Evolutionary conservation across 2,329 filamentous ascomycete genomes (phyloP), one percentile per base, ranked within the genome.

Genomic region (Arthrobotrys sphaeroides): DNA sequence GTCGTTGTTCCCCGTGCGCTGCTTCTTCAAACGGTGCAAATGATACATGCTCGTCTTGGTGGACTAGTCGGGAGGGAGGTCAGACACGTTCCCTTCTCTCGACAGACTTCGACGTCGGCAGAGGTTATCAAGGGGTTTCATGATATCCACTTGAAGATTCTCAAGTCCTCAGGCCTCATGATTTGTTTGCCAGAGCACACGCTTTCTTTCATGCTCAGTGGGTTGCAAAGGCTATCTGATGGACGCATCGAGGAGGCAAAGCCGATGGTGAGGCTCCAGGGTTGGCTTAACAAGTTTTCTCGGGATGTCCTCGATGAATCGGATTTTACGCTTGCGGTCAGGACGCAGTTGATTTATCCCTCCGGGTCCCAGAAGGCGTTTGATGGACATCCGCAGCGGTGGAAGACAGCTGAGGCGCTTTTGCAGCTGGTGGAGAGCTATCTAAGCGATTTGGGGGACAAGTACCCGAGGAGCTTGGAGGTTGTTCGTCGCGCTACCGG

Each of bases 231-330:
- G 1, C 79, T 90, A 0, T 84, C 85, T 0, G 86, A 89, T 51
- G 80, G 81, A 0, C 81, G 84, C 1, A 64, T 83, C 0, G 61
- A 80, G 0, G 81, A 85, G 33, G 85, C 86, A 0, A 79, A 77
- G 0, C 78, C 77, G 0, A 87, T 91, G 84, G 82, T 89, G 1
- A 40, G 81, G 0, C 83, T 84, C 0, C 87, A 90, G 26, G 70
- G 80, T 0, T 87, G 85, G 83, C 79, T 91, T 4, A 82, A 86
- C 1, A 70, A 73, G 0, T 78, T 82, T 1, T 86, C 84, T 1
- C 84, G 89, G 0, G 89, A 92, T 78, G 83, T 91, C 0, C 81
- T 91, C 0, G 90, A 91, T 75, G 90, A 91, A 78, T 89, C 85
- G 1, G 87, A 89, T 73, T 83, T 85, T 40, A 88, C 85, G 0